Evolutionary conservation across 2,329 filamentous ascomycete genomes (phyloP), one percentile per base, ranked within the genome.

Genomic region (Blastomyces gilchristii): DNA sequence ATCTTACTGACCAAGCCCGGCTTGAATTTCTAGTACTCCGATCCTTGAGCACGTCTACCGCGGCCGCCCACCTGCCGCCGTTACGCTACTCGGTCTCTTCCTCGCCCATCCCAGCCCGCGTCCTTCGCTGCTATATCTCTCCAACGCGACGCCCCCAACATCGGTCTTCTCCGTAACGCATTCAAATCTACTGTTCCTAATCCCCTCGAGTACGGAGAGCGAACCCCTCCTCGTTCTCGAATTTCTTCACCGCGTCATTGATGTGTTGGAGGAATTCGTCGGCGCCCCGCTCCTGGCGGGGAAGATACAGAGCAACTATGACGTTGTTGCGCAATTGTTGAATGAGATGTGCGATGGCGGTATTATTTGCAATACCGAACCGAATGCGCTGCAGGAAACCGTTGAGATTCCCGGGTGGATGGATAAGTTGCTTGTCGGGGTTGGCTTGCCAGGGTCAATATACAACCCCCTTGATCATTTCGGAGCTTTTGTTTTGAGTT

Each of bases 261-360:
- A 99, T 80, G 87, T 89, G 14, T 83, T 99, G 43, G 93, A 97
- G 77, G 93, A 97, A 72, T 97, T 97, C 73, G 82, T 99, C 8
- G 92, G 93, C 64, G 87, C 90, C 56, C 94, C 94, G 16, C 78
- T 99, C 58, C 80, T 97, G 63, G 87, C 91, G 25, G 84, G 83
- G 72, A 96, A 94, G 79, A 88, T 99, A 67, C 91, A 97, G 76
- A 83, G 81, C 68, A 91, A 86, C 75, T 97, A 97, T 77, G 90
- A 97, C 84, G 87, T 97, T 37, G 89, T 95, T 43, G 92, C 92
- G 22, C 94, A 99, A 77, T 79, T 99, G 34, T 81, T 97, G 64
- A 90, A 87, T 65, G 94, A 99, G 77, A 96, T 99, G 89, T 97
- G 94, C 74, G 94, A 99, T 80, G 90, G 87, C 50, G 94, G 94